Percentiles rank a stretch among this genome's conserved stretches.
Evolutionary conservation across 2,329 filamentous ascomycete genomes (phyloP).

Genomic region (Microdochium paspali): DNA sequence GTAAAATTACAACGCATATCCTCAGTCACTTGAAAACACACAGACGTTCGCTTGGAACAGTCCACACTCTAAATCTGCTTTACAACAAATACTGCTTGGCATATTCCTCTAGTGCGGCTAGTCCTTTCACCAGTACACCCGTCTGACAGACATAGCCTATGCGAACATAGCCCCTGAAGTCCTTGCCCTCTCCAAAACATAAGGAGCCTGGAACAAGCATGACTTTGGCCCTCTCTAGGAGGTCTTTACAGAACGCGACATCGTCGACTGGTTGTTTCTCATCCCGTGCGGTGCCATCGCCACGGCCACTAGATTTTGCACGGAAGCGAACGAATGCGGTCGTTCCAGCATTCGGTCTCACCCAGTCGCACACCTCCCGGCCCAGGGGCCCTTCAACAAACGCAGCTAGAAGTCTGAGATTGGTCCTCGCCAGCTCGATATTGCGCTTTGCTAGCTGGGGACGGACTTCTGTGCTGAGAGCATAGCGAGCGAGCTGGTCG

Average conservation of each 20-base stretch:
- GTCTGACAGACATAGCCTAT: constrained; percentile 70
- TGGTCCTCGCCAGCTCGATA: constrained; percentile 49
- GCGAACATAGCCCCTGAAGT: constrained; percentile 67
- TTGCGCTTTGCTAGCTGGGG: constrained; percentile 43
- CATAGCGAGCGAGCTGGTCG: constrained; percentile 68
- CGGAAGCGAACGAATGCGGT: constrained; percentile 68
- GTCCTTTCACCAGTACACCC: constrained; percentile 54
- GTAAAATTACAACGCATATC: too few species aligned
- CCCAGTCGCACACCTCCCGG: constrained; percentile 45
- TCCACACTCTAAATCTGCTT: neutral
- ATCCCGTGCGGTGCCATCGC: constrained; percentile 22
- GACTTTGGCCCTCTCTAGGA: constrained; percentile 61
- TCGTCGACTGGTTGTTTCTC: constrained; percentile 52
- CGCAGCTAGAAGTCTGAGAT: constrained; percentile 48
- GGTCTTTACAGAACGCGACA: constrained; percentile 57
- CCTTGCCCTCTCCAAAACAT: constrained; percentile 58
- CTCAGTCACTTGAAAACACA: too few species aligned
- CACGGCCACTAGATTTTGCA: constrained; percentile 26
- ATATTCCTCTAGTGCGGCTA: constrained; percentile 40
- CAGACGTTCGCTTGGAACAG: too few species aligned
- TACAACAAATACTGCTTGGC: constrained; percentile 20
- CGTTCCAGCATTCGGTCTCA: constrained; percentile 68
- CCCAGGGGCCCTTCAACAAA: constrained; percentile 44
- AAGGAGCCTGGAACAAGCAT: constrained; percentile 64
- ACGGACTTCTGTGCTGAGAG: constrained; percentile 44